A percentile compares a stretch with the other conserved stretches of the same genome.
Conservation (phyloP, 768 basidiomycete species). For the Tricholoma matsutake region DNA sequence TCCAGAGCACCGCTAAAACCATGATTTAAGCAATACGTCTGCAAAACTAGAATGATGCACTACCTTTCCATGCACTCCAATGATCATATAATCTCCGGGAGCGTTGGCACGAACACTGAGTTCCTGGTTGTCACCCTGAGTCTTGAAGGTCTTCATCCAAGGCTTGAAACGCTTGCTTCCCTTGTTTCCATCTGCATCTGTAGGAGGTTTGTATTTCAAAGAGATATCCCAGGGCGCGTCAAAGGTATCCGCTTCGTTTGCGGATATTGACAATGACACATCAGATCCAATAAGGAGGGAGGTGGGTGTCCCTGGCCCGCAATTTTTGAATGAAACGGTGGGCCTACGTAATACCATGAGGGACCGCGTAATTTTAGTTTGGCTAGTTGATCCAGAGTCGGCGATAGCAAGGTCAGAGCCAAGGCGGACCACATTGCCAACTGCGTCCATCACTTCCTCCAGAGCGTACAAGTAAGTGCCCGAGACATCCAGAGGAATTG, state of each 20-base stretch:
- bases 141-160: slow-evolving; percentile 63
- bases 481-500: slow-evolving; percentile 55
- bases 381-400: slow-evolving; percentile 25
- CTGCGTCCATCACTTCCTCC: slow-evolving; percentile 78
- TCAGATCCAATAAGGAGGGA: slow-evolving; percentile 72
- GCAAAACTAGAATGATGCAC: slow-evolving; percentile 7
- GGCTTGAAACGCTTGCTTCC: slow-evolving; percentile 44
- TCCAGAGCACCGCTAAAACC: slow-evolving; percentile 67
- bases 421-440: slow-evolving; percentile 70
- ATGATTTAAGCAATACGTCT: slow-evolving; percentile 8
- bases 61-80: slow-evolving; percentile 69
- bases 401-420: slow-evolving; percentile 27
- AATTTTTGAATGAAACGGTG: slow-evolving; percentile 67
- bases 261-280: slow-evolving; percentile 49
- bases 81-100: slow-evolving; percentile 78
- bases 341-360: slow-evolving; percentile 72
- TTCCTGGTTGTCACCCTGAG: slow-evolving; percentile 41
- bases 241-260: slow-evolving; percentile 53
- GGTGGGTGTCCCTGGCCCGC: slow-evolving; percentile 66
- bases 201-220: slow-evolving; percentile 56
- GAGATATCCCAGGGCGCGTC: slow-evolving; percentile 69
- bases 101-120: slow-evolving; percentile 48
- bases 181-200: slow-evolving; percentile 31
- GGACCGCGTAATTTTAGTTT: slow-evolving; percentile 52
- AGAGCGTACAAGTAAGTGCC: slow-evolving; percentile 73